phyloP scores from a whole-genome alignment of 208 protist species.

The Strigomonas galati region DNA sequence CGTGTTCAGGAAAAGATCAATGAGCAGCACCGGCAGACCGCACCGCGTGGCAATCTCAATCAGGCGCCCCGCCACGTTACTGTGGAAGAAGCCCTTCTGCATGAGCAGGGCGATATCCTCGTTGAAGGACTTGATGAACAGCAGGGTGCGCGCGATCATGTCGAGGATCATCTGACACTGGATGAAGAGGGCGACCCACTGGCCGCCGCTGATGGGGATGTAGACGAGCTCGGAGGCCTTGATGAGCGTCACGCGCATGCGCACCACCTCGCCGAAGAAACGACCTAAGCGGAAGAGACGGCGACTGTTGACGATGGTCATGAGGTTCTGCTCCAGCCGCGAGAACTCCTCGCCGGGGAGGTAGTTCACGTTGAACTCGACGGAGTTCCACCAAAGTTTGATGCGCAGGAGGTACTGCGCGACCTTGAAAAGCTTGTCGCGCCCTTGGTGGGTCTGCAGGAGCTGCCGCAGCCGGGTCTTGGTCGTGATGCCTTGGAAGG shows the following conservation, averaged over 20 bases:
- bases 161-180: slow-evolving; percentile 91
- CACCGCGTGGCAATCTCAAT: slow-evolving; percentile 71
- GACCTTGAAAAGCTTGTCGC: slow-evolving; percentile 91
- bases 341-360: slow-evolving; percentile 75
- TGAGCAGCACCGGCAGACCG: slow-evolving; percentile 73
- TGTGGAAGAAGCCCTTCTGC: slow-evolving; percentile 89
- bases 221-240: slow-evolving; percentile 87
- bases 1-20: slow-evolving; percentile 87
- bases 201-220: slow-evolving; percentile 70
- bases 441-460: slow-evolving; percentile 87
- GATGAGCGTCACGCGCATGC: slow-evolving; percentile 84
- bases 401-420: slow-evolving; percentile 85
- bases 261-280: slow-evolving; percentile 88
- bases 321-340: slow-evolving; percentile 75
- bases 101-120: slow-evolving; percentile 86
- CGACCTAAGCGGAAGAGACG: slow-evolving; percentile 84
- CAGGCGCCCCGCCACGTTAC: slow-evolving; percentile 73
- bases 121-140: slow-evolving; percentile 84
- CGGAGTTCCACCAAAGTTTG: slow-evolving; percentile 71
- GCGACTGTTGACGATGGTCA: slow-evolving; percentile 89
- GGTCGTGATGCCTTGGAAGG: slow-evolving; percentile 81
- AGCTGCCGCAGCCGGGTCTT: slow-evolving; percentile 86
- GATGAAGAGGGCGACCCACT: slow-evolving; percentile 84
- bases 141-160: slow-evolving; percentile 71
- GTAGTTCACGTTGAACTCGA: slow-evolving; percentile 78